Conservation (phyloP, 306 rosid species). For the Acacia melanoxylon region DNA sequence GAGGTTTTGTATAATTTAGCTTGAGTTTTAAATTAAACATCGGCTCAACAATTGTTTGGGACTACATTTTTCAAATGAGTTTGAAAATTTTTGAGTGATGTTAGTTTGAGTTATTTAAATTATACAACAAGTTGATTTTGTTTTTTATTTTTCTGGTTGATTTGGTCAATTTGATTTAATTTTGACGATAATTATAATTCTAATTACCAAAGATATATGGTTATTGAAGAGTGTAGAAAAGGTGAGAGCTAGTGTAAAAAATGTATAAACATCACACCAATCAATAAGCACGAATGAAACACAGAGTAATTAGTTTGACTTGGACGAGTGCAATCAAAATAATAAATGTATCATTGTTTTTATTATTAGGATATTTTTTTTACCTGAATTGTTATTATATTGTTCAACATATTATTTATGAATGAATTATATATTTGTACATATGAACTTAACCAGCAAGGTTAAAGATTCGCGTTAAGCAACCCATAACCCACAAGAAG, state of each 20-base stretch:
- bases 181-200: neutral
- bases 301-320: neutral
- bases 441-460: neutral
- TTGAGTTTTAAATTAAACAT: neutral
- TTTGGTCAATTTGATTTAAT: neutral
- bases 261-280: neutral
- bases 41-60: neutral
- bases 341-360: neutral
- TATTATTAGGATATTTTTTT: neutral
- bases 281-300: neutral
- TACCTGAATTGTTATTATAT: neutral
- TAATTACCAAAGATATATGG: neutral
- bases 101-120: neutral
- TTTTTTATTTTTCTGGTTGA: neutral
- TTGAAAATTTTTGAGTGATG: neutral
- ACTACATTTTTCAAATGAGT: neutral
- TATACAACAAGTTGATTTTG: neutral
- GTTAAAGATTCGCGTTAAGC: neutral
- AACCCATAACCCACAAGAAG: too few relatives aligned
- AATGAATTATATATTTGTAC: neutral
- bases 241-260: neutral
- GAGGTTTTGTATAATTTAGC: too few relatives aligned
- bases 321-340: neutral
- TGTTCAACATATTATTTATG: neutral
- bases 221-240: neutral